Evolutionary conservation across 148 eudicot species (phyloP), one percentile per base, ranked within the genome.

Genomic region (Vaccinium darrowii): DNA sequence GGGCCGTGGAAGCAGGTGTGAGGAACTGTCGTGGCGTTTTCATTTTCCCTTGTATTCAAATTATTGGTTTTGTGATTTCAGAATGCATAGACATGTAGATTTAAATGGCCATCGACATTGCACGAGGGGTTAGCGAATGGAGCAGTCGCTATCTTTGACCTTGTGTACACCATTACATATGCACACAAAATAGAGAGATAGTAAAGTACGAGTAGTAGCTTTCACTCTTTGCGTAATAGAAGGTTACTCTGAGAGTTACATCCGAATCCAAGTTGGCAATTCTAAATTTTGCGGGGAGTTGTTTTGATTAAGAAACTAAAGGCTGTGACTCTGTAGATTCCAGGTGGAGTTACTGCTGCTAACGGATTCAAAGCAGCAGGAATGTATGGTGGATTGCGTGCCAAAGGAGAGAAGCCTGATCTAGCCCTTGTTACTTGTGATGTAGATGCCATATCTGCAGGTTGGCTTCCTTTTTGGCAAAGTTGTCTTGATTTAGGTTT

Each of bases 1-100:
- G 99, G 99, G 79, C 94, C 97, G 50, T 96, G 98, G 97, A 74
- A 95, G 86, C 96, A 95, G 96, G 99, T 95, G 99, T 95, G 77
- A 84, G 65, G 39, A 33, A 39, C 8, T 82, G 57, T 27, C 13
- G 15, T 58, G 51, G 57, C 54, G 57, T 16, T 56, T 56, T 16
- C 15, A 7, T n/a, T 74, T 58, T 78, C 2, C 49, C 27, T 82
- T 82, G 16, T 58, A 8, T 58, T 5, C 67, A 69, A 12, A 75
- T 13, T 33, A 11, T 71, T 74, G 74, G 25, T 23, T 84, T 65
- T 62, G 25, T 60, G 15, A 25, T 16, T 63, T 56, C 27, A 76
- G 78, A 78, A n/a, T 78, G 19, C 80, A 51, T 23, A 25, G 19
- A 9, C 21, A 51, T 10, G 30, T 25, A 51, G 30, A 52, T 23